Conservation (phyloP, 2,329 filamentous ascomycete species). For the Penicillium sumatraense region DNA sequence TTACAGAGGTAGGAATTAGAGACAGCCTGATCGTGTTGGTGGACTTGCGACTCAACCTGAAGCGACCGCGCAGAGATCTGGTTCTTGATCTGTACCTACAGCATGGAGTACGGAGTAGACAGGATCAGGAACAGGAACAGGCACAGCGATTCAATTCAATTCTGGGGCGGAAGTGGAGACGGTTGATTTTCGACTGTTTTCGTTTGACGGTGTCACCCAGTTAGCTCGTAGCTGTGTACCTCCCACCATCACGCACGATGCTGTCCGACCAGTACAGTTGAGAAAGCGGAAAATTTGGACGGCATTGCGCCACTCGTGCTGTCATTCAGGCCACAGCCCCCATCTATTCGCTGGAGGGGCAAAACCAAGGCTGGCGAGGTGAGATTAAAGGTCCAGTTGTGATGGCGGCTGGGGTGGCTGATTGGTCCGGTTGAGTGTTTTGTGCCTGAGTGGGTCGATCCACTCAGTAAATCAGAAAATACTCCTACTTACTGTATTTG, state of each 20-base stretch:
- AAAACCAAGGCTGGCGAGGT: background rate
- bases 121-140: too few relatives aligned
- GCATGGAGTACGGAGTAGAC: too few relatives aligned
- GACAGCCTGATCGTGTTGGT: background rate
- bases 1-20: background rate
- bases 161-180: too few relatives aligned
- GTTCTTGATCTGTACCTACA: too few relatives aligned
- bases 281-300: background rate
- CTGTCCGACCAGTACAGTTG: background rate
- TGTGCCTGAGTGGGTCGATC: background rate
- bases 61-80: background rate
- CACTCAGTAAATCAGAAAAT: background rate
- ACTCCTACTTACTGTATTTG: background rate
- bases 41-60: background rate
- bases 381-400: slow-evolving; percentile 4
- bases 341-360: background rate
- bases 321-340: background rate
- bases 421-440: background rate
- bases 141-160: too few relatives aligned
- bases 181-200: too few relatives aligned
- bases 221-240: too few relatives aligned
- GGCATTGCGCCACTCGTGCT: background rate
- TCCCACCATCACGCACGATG: too few relatives aligned
- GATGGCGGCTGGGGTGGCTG: slow-evolving; percentile 2
- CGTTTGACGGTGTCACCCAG: slow-evolving; percentile 3